These are phyloP conservation scores for Brasenia schreberi DNA, from an alignment of 164 flowering plant species.

Conservation along the genomic window DNA sequence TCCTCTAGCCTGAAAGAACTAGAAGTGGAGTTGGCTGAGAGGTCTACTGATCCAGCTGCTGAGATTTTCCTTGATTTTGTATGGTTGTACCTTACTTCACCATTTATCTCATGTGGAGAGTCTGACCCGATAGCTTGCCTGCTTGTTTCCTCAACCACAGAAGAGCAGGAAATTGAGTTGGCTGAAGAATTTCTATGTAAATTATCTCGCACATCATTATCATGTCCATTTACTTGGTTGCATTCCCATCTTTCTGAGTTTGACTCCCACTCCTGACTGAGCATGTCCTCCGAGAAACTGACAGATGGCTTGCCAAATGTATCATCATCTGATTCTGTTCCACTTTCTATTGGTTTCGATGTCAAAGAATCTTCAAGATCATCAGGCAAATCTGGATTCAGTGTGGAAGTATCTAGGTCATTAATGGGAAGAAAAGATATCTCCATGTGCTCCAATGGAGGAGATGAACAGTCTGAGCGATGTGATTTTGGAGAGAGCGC, in stretches of 20 bases:
- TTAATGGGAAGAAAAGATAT: constrained; percentile 62
- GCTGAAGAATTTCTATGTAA: constrained; percentile 33
- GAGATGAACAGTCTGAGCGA: constrained; percentile 30
- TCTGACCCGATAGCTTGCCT: constrained; percentile 8
- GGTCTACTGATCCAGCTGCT: constrained; percentile 13
- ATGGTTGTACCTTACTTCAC: constrained; percentile 20
- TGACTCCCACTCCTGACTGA: constrained; percentile 46
- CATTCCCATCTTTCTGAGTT: constrained; percentile 78
- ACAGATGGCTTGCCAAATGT: constrained; percentile 75
- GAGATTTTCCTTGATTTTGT: neutral
- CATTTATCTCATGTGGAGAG: neutral
- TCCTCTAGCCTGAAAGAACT: constrained; percentile 25
- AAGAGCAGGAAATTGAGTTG: constrained; percentile 34
- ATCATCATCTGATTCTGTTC: constrained; percentile 66
- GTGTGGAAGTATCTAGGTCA: constrained; percentile 37
- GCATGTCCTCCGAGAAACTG: constrained; percentile 45
- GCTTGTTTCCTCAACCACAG: constrained; percentile 18
- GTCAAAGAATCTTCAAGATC: constrained; percentile 4
- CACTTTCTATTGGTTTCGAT: neutral
- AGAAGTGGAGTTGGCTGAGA: constrained; percentile 40
- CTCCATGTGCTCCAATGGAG: constrained; percentile 83
- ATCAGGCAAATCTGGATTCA: constrained; percentile 58
- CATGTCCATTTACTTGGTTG: constrained; percentile 27
- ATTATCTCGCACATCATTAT: constrained; percentile 38
- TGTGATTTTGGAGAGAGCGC: constrained; percentile 18